Evolutionary conservation across 495 filamentous ascomycete genomes (phyloP), one percentile per base, ranked within the genome.

Genomic region (Trichoderma parareesei): DNA sequence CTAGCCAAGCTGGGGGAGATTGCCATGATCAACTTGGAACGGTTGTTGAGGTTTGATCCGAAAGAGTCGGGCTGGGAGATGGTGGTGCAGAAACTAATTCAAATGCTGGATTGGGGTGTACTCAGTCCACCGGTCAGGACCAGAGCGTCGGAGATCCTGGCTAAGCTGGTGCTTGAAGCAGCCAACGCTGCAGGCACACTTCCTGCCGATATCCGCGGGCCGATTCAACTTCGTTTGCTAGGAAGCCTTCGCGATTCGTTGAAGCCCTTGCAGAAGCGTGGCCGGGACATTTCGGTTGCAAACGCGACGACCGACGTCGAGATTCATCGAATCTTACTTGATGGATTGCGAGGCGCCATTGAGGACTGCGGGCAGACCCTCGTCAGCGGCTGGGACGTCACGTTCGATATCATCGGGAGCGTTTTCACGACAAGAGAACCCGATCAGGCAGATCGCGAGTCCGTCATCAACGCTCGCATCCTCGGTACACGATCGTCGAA

Each of bases 321-420:
- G 41, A 89, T 97, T 16, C 94, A 98, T 72, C 85, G 86, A 64
- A 85, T 89, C 64, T 84, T 89, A 42, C 77, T 98, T 20, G 92
- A 97, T 64, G 87, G 88, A 2, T 77, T 98, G 37, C 89, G 90
- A 69, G 83, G 82, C 64, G 85, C 97, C 18, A 78, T 98, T 7
- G 94, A 98, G 69, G 89, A 93, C 65, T 93, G 88, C 70, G 94
- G 93, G 2, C 94, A 98, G 68, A 81, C 85, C 0, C 82, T 98
- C 33, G 78, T 86, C 9, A 84, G 84, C 63, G 92, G 91, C 27
- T 98, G 94, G 94, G 83, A 87, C 57, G 80, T 90, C 60, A 86
- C 90, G 5, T 96, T 98, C 68, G 87, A 87, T 60, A 86, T 97
- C 64, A 90, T 97, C 64, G 84, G 85, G 62, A 95, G 86, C 69